Percentiles rank a stretch among this genome's conserved stretches.
Conservation (phyloP, 2,329 filamentous ascomycete genomes). For the Hypoxylon sp. region DNA sequence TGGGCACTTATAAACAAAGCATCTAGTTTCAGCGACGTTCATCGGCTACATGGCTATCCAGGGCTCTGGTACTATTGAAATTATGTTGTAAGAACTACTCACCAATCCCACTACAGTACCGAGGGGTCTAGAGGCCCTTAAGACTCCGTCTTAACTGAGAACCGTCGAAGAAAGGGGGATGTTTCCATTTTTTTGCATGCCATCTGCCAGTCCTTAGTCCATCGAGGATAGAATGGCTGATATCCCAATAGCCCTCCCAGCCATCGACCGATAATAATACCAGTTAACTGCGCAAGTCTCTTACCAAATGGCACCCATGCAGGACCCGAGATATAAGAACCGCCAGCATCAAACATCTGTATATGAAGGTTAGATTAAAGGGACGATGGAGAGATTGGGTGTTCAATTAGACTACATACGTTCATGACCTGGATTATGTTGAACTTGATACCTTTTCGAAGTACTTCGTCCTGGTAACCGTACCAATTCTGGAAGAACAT, state of each 20-base stretch:
- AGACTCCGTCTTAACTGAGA: no score
- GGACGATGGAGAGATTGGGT: no score
- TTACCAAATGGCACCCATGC: slow-evolving; percentile 30
- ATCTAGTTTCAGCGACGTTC: no score
- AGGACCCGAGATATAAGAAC: slow-evolving; percentile 20
- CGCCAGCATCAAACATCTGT: slow-evolving; percentile 33
- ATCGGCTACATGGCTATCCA: no score
- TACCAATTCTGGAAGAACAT: slow-evolving; percentile 41
- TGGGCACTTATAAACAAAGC: no score
- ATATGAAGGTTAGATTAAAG: background rate
- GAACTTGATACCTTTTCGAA: slow-evolving; percentile 10
- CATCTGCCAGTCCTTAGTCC: slow-evolving; percentile 23
- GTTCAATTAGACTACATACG: slow-evolving; percentile 22
- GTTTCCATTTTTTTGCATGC: slow-evolving; percentile 27
- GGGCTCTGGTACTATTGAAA: no score
- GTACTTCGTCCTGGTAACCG: slow-evolving; percentile 30
- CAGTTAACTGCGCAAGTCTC: background rate
- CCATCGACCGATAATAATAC: slow-evolving; percentile 32
- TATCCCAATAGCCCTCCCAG: slow-evolving; percentile 31
- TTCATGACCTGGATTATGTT: slow-evolving; percentile 29
- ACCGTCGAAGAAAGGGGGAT: slow-evolving; percentile 25
- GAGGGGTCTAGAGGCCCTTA: no score
- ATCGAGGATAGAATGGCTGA: slow-evolving; percentile 29
- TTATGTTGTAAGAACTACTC: no score
- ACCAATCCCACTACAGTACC: no score